Evolutionary conservation across 306 rosid genomes (phyloP), one percentile per base, ranked within the genome.

Genomic region (Quercus rubra): DNA sequence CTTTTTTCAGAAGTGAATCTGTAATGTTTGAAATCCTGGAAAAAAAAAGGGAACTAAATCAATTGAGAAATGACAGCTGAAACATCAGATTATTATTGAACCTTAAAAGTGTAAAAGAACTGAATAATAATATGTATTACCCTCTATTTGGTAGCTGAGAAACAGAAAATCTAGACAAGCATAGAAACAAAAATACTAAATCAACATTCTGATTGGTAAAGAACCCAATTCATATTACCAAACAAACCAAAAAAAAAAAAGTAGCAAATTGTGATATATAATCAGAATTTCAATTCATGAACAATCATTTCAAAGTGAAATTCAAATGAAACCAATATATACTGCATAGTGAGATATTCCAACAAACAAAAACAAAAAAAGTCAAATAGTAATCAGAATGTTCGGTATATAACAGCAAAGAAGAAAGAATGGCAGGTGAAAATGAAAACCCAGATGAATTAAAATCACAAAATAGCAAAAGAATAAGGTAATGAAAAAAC

Each of bases 371-470:
- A 12, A 61, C 35, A 61, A 43, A 62, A 4, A 23, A 66, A 54
- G 54, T 1, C 15, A 54, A 62, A n/a, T 12, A 7, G 70, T 43
- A 28, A 27, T 58, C n/a, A 73, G 76, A 38, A 35, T 23, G 27
- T 56, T 43, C 64, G 20, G 30, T 14, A 67, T 4, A 52, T 49
- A 54, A 52, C 43, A 4, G 10, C 35, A 1, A 25, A 8, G 56
- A 54, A 79, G 11, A 79, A 55, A 12, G 46, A 17, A 5, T 59
- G 54, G 35, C 38, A 68, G 18, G 25, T 25, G 79, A 52, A 69
- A 74, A 74, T 31, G 52, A 38, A 79, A 68, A 67, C 74, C 28
- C 75, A 51, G 67, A 74, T 9, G 28, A 57, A 41, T 25, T 23
- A 66, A 15, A 12, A 55, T 8, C 54, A n/a, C 4, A 55, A 35